Percentiles rank a stretch among this genome's conserved stretches.
These are phyloP conservation scores for Priceomyces carsonii DNA, from an alignment of 805 yeast species.

Conservation along the genomic window DNA sequence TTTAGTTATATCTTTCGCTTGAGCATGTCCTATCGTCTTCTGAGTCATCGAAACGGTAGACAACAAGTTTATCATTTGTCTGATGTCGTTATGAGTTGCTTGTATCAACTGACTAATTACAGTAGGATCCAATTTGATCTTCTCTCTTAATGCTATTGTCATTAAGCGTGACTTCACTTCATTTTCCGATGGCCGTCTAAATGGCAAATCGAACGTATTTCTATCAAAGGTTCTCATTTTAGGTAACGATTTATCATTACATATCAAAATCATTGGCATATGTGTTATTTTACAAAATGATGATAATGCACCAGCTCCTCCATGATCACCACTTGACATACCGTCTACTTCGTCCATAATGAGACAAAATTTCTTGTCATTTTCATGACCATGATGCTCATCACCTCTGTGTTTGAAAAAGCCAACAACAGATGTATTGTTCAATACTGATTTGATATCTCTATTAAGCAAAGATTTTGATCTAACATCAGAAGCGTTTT, in stretches of 20 bases:
- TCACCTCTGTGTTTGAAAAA: constrained; percentile 51
- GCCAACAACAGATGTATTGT: constrained; percentile 83
- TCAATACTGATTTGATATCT: constrained; percentile 67
- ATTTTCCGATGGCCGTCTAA: constrained; percentile 83
- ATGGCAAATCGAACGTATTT: constrained; percentile 74
- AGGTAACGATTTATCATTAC: constrained; percentile 89
- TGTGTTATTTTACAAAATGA: constrained; percentile 80
- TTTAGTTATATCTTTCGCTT: constrained; percentile 59
- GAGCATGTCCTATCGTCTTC: constrained; percentile 59
- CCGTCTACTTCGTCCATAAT: constrained; percentile 99
- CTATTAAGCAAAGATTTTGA: constrained; percentile 74
- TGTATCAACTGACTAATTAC: constrained; percentile 82
- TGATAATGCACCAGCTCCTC: constrained; percentile 95
- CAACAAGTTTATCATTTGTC: constrained; percentile 88
- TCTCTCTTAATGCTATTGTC: constrained; percentile 88
- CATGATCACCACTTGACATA: constrained; percentile 98
- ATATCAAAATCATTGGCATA: constrained; percentile 88
- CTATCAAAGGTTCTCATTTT: constrained; percentile 96
- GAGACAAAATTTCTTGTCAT: constrained; percentile 66
- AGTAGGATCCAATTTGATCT: constrained; percentile 74
- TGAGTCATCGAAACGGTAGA: constrained; percentile 82
- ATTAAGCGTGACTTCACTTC: constrained; percentile 81
- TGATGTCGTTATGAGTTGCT: constrained; percentile 85
- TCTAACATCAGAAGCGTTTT: constrained; percentile 87
- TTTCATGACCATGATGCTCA: constrained; percentile 22